These are phyloP conservation scores for Pythium sukuiense DNA, from an alignment of 352 stramenopile genomes.

Conservation along the genomic window DNA sequence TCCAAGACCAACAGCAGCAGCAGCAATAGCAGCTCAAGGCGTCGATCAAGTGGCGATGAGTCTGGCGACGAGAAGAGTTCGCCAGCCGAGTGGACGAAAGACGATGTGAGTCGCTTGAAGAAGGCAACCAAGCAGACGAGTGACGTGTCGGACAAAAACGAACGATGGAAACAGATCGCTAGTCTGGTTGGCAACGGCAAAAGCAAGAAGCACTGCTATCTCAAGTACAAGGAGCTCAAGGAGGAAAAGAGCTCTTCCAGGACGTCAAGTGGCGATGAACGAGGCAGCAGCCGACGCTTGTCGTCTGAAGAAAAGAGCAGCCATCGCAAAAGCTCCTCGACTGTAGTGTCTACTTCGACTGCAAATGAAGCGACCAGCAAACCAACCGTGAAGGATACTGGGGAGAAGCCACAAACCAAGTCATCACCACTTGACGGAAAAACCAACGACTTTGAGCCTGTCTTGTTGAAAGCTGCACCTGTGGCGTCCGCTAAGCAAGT, in stretches of 20 bases:
- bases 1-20: slow-evolving; percentile 1
- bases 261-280: background rate
- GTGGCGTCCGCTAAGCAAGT: background rate
- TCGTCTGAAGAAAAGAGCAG: slow-evolving; percentile 16
- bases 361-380: background rate
- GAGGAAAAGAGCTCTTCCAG: slow-evolving; percentile 45
- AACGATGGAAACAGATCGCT: slow-evolving; percentile 71
- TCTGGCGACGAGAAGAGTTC: slow-evolving; percentile 30
- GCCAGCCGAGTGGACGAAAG: slow-evolving; percentile 46
- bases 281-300: slow-evolving; percentile 19
- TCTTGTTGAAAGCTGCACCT: slow-evolving; percentile 3
- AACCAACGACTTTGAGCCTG: background rate
- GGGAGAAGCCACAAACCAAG: background rate
- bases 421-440: background rate
- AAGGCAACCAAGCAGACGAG: slow-evolving; percentile 76
- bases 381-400: background rate
- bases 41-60: slow-evolving; percentile 4
- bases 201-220: slow-evolving; percentile 80
- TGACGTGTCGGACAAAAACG: slow-evolving; percentile 62
- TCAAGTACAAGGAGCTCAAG: slow-evolving; percentile 87
- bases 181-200: slow-evolving; percentile 55
- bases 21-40: slow-evolving; percentile 14
- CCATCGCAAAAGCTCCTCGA: background rate
- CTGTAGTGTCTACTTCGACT: background rate
- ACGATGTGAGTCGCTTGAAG: slow-evolving; percentile 56